Evolutionary conservation across 192 early-diverging fungal genomes (phyloP), one percentile per base, ranked within the genome.

Genomic region (Geosiphon pyriformis): DNA sequence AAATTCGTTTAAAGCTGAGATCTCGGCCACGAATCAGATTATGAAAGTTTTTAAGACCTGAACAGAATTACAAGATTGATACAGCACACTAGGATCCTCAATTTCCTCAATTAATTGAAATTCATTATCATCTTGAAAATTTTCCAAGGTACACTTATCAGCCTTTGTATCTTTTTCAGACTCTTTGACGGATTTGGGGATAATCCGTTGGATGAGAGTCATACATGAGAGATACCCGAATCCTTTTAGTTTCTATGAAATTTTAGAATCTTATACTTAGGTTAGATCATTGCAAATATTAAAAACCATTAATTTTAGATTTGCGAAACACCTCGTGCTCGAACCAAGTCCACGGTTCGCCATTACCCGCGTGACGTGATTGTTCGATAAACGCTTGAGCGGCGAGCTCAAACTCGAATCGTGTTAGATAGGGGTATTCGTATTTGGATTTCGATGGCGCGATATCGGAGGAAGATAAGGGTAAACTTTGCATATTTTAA

Each of bases 351-450:
- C 65, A 67, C 55, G 60, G n/a, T 48, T 47, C 35, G 10, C 47
- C 54, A 31, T 35, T 34, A 27, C 33, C 35, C 20, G 54, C 17
- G 29, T 46, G 35, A 54, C n/a, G 25, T 47, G 65, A 55, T 57
- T 67, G 65, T 67, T 48, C 35, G 20, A 67, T 18, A 48, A 67
- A 67, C 23, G 34, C 29, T 67, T 67, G 55, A 20, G 65, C 65
- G 1, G 65, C 35, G 27, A 57, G 18, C 1, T 67, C 65, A 57
- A 67, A 67, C 31, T 67, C 53, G 3, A 20, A 18, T 57, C 54
- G 30, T 30, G 65, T 67, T 30, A 67, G 47, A 67, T 47, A 57
- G 15, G 65, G 65, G 53, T 67, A 67, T 27, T 67, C 37, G 37
- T 42, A 42, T 42, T n/a, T n/a, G n/a, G n/a, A n/a, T n/a, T n/a